Evolutionary conservation across 805 yeast genomes (phyloP).

Genomic region (Huiozyma sinensis): DNA sequence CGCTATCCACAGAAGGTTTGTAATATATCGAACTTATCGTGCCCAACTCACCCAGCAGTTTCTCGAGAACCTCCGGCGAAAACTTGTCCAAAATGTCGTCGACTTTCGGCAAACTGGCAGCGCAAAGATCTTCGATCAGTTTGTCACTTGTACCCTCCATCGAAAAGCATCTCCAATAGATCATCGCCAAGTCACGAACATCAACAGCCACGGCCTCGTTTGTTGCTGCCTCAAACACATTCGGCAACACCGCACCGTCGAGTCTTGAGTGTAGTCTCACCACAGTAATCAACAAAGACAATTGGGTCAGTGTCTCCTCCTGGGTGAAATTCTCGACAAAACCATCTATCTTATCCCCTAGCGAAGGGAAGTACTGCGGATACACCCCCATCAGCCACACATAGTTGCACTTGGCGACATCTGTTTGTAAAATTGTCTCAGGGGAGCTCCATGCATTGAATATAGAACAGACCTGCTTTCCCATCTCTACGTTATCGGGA

Average conservation of each 20-base stretch:
- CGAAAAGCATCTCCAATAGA: slow-evolving; percentile 71
- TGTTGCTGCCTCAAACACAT: slow-evolving; percentile 43
- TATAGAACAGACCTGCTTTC: slow-evolving; percentile 18
- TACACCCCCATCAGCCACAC: slow-evolving; percentile 68
- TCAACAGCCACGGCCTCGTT: slow-evolving; percentile 61
- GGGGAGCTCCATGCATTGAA: slow-evolving; percentile 32
- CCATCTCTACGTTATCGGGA: slow-evolving; percentile 31
- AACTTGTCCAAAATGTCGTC: slow-evolving; percentile 62
- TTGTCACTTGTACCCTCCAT: slow-evolving; percentile 23
- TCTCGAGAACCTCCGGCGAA: slow-evolving; percentile 56
- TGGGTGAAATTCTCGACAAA: slow-evolving; percentile 46
- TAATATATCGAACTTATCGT: slow-evolving; percentile 84
- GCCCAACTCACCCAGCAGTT: slow-evolving; percentile 63
- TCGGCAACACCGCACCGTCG: slow-evolving; percentile 42
- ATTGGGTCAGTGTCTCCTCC: slow-evolving; percentile 51
- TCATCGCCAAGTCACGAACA: slow-evolving; percentile 68
- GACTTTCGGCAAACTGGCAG: slow-evolving; percentile 51
- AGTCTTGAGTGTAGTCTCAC: slow-evolving; percentile 43
- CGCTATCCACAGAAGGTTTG: slow-evolving; percentile 59
- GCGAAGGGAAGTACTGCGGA: slow-evolving; percentile 46
- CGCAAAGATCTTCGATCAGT: slow-evolving; percentile 20
- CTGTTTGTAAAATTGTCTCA: slow-evolving; percentile 38
- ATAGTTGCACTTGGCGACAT: slow-evolving; percentile 39
- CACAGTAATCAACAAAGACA: slow-evolving; percentile 46
- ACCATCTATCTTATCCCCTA: slow-evolving; percentile 36